Conservation (phyloP, 495 filamentous ascomycete species). For the Penicillium atrosanguineum region DNA sequence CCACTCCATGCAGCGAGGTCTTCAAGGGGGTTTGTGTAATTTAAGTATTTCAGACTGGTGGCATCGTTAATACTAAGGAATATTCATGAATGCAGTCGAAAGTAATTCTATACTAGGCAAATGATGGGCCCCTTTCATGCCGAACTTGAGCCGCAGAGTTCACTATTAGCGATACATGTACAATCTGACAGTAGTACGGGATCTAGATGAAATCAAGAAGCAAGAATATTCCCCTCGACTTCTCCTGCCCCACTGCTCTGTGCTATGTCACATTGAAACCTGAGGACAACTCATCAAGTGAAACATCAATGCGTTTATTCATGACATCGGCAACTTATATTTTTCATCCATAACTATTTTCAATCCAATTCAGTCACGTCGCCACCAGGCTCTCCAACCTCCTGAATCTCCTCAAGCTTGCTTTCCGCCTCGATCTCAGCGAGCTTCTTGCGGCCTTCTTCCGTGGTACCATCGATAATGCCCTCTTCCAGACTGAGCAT, state of each 20-base stretch:
- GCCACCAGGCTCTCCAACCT: constrained; percentile 41
- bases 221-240: no score
- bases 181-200: not conserved
- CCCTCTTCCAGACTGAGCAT: constrained; percentile 91
- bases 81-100: not conserved
- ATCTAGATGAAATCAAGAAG: no score
- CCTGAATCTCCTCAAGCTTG: constrained; percentile 22
- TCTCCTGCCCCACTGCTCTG: not conserved
- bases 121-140: no score
- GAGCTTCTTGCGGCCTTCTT: constrained; percentile 76
- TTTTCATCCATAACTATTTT: constrained; percentile 9
- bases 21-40: constrained; percentile 27
- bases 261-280: not conserved
- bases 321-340: constrained; percentile 4
- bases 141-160: no score
- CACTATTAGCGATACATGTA: not conserved
- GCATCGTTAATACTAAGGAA: constrained; percentile 29
- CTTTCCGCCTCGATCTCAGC: constrained; percentile 71
- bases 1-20: constrained; percentile 30
- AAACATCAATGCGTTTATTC: constrained; percentile 12
- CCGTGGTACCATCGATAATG: constrained; percentile 93
- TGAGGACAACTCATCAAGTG: not conserved
- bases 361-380: constrained; percentile 44
- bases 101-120: no score
- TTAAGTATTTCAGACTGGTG: constrained; percentile 27